Conservation (phyloP, 2,329 filamentous ascomycete genomes). For the Xylariaceae sp. region DNA sequence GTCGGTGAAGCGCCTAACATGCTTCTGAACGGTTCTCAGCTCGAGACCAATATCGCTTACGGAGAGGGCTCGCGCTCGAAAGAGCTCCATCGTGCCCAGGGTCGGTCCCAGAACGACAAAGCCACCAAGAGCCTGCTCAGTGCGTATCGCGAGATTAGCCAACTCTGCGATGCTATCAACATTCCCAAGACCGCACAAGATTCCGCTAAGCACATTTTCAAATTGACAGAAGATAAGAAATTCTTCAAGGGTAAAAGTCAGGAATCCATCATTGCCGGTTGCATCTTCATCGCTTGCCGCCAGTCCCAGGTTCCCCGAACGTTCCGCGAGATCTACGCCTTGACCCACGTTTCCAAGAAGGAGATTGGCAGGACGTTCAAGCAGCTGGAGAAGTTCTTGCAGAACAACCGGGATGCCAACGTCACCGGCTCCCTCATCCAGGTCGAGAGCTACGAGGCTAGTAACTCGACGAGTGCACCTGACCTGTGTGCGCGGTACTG, state of each 20-base stretch:
- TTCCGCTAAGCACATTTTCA: constrained; percentile 92
- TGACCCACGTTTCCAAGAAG: constrained; percentile 95
- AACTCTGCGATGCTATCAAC: constrained; percentile 82
- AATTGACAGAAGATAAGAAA: constrained; percentile 89
- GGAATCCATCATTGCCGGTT: constrained; percentile 91
- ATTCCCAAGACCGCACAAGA: constrained; percentile 82
- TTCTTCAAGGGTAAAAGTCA: constrained; percentile 94
- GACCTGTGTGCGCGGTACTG: constrained; percentile 91
- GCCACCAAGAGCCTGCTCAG: constrained; percentile 77
- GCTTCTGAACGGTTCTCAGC: constrained; percentile 85
- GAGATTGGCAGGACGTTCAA: constrained; percentile 98
- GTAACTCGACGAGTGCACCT: constrained; percentile 75
- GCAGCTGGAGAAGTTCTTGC: constrained; percentile 83
- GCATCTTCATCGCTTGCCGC: constrained; percentile 96
- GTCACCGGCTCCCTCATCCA: constrained; percentile 52
- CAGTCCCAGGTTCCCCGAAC: constrained; percentile 85
- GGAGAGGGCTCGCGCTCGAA: constrained; percentile 69
- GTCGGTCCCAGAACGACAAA: constrained; percentile 81
- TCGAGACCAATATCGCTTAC: constrained; percentile 86
- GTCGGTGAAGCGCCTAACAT: constrained; percentile 93
- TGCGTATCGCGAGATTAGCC: constrained; percentile 88
- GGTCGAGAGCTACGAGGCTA: constrained; percentile 73
- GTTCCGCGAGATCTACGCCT: constrained; percentile 90
- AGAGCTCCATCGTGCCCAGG: constrained; percentile 70
- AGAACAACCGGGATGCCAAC: constrained; percentile 69